Base-by-base conservation (phyloP, 306 rosid species). In the Quercus variabilis region DNA sequence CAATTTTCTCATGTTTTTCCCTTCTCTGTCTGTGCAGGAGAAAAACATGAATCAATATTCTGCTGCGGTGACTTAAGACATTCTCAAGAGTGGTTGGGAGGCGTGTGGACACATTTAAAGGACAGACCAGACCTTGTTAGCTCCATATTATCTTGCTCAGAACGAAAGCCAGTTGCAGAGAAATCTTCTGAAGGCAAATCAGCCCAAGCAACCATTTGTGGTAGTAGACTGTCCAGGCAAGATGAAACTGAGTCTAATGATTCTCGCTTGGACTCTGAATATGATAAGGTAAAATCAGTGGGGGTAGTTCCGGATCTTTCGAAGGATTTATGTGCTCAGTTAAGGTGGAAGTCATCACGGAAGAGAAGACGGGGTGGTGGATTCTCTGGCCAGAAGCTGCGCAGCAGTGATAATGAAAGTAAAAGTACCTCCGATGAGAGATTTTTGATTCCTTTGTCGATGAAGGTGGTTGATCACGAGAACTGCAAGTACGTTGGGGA, bases 21-120 rank as follows among this genome's bases (percentile, higher is more conserved):
- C 6, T 12, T 68, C 74, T 23, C 23, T 8, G 15, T 23, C 10
- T 3, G n/a, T 81, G 81, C 92, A 94, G 99, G 91, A 65, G 99
- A 94, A 76, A 90, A 88, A 70, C 73, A 41, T 57, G 78, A 82
- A 54, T 85, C 85, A 12, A 46, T 57, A 43, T 85, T 89, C 31
- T 82, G 85, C 43, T 71, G 55, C 71, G 72, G 69, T 68, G 85
- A 88, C 68, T 69, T 92, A 21, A 84, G 99, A 79, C 83, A 49
- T 65, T 87, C 99, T 74, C 92, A 83, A 81, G 99, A 94, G 55
- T 94, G 99, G 97, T 79, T 88, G 8, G 93, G 87, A 41, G 81
- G 65, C 74, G 84, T 71, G 79, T 94, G 99, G 99, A 68, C 69
- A 17, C 76, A 67, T 5, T 60, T 85, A 59, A 85, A 77, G 82